Percentiles rank a stretch among this genome's conserved stretches.
phyloP scores from a whole-genome alignment of 1,139 yeast genomes.

The Blastobotrys buckinghamii region DNA sequence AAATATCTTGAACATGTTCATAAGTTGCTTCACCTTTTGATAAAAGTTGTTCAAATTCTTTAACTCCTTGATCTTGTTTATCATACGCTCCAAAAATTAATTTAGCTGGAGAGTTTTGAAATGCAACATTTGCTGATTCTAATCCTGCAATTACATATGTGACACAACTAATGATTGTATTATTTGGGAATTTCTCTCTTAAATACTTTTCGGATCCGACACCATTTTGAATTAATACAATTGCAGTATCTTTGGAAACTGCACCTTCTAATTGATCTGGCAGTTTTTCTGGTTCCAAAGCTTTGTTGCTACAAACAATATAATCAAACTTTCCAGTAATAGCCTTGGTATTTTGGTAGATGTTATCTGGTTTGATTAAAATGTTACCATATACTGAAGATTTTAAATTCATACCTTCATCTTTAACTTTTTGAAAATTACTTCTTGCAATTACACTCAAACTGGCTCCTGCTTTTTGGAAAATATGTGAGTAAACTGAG shows the following conservation, averaged over 20 bases:
- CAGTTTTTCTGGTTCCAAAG: slow-evolving; percentile 49
- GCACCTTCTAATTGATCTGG: slow-evolving; percentile 51
- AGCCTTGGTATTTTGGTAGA: slow-evolving; percentile 32
- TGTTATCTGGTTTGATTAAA: slow-evolving; percentile 16
- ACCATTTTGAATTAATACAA: slow-evolving; percentile 62
- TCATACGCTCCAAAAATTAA: slow-evolving; percentile 47
- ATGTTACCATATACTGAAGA: slow-evolving; percentile 45
- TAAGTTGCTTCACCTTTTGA: slow-evolving; percentile 16
- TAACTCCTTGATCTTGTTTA: slow-evolving; percentile 10
- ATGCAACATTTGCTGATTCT: slow-evolving; percentile 38
- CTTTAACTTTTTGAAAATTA: slow-evolving; percentile 45
- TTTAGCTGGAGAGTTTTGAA: slow-evolving; percentile 41
- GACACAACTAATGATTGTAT: slow-evolving; percentile 54
- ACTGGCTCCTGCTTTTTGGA: slow-evolving; percentile 25
- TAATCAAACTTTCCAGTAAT: slow-evolving; percentile 47
- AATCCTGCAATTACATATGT: slow-evolving; percentile 53
- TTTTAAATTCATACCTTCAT: slow-evolving; percentile 42
- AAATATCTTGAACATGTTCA: slow-evolving; percentile 18
- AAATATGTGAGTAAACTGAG: slow-evolving; percentile 19
- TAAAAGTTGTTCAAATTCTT: slow-evolving; percentile 13
- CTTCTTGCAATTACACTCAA: slow-evolving; percentile 54
- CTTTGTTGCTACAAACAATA: slow-evolving; percentile 57
- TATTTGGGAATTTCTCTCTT: slow-evolving; percentile 46
- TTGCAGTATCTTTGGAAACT: slow-evolving; percentile 43
- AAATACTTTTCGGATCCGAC: slow-evolving; percentile 56